Conservation (phyloP, 495 filamentous ascomycete genomes). For the Penicillium chermesinum region DNA sequence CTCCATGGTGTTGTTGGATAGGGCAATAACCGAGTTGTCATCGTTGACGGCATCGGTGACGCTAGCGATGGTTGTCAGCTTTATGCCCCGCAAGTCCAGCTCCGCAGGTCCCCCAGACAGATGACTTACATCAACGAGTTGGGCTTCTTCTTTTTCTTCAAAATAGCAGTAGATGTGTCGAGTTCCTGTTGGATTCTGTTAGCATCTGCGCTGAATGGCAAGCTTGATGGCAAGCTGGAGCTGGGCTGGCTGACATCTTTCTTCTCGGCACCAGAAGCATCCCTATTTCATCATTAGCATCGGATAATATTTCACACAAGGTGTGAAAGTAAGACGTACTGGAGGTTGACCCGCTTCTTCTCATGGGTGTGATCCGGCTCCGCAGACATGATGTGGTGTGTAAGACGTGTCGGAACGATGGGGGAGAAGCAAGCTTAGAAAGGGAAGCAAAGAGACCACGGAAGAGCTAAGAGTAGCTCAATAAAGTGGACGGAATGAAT, state of each 20-base stretch:
- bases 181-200: slow-evolving; percentile 57
- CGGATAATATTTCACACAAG: background rate
- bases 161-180: slow-evolving; percentile 92
- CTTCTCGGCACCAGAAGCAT: slow-evolving; percentile 81
- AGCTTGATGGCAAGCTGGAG: slow-evolving; percentile 1
- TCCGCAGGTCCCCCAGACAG: background rate
- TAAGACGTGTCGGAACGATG: slow-evolving; percentile 21
- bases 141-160: slow-evolving; percentile 99
- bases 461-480: slow-evolving; percentile 7
- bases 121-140: slow-evolving; percentile 88
- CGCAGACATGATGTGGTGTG: slow-evolving; percentile 29
- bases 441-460: slow-evolving; percentile 15
- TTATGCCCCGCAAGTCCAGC: slow-evolving; percentile 1
- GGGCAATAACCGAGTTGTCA: slow-evolving; percentile 98
- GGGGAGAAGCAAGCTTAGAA: slow-evolving; percentile 20
- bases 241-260: slow-evolving; percentile 62
- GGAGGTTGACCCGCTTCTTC: slow-evolving; percentile 89
- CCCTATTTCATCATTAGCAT: slow-evolving; percentile 50
- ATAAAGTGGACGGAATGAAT: slow-evolving; percentile 5
- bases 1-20: slow-evolving; percentile 99
- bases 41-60: slow-evolving; percentile 97
- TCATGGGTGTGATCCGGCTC: slow-evolving; percentile 65
- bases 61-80: slow-evolving; percentile 49
- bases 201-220: slow-evolving; percentile 17
- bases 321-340: slow-evolving; percentile 50